Conservation (phyloP, 768 basidiomycete species). For the Tylopilus rubrobrunneus region DNA sequence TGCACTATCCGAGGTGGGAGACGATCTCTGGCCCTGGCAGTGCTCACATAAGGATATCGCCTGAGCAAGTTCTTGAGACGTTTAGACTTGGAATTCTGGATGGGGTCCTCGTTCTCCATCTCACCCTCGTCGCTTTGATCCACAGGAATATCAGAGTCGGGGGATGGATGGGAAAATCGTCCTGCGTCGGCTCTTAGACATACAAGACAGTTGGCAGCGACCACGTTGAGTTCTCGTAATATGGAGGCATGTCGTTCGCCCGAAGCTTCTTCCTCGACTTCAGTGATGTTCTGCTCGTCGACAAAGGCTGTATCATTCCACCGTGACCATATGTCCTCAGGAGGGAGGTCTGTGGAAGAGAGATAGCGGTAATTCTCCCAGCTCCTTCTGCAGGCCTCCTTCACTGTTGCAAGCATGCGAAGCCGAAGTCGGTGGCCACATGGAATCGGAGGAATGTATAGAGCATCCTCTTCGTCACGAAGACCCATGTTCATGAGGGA, state of each 20-base stretch:
- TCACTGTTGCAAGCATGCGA: neutral
- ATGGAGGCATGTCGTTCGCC: constrained; percentile 1
- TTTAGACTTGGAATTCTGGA: neutral
- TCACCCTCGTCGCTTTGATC: no score
- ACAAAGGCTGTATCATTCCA: neutral
- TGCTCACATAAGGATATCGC: neutral
- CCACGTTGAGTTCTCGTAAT: neutral
- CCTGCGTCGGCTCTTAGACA: neutral
- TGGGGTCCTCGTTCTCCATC: no score
- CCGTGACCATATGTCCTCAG: neutral
- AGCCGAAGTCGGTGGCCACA: neutral
- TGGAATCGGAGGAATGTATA: neutral
- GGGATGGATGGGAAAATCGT: neutral
- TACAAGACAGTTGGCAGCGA: neutral
- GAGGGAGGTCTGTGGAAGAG: neutral
- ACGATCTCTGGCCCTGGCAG: neutral
- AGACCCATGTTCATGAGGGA: constrained; percentile 1
- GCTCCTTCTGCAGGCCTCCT: neutral
- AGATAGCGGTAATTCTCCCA: constrained; percentile 4
- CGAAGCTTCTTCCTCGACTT: neutral
- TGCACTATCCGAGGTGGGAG: neutral
- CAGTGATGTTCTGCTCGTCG: neutral
- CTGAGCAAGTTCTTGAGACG: neutral
- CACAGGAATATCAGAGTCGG: no score
- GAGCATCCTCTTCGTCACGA: neutral